phyloP scores from a whole-genome alignment of 768 basidiomycete species.

The Rhizopogon salebrosus region DNA sequence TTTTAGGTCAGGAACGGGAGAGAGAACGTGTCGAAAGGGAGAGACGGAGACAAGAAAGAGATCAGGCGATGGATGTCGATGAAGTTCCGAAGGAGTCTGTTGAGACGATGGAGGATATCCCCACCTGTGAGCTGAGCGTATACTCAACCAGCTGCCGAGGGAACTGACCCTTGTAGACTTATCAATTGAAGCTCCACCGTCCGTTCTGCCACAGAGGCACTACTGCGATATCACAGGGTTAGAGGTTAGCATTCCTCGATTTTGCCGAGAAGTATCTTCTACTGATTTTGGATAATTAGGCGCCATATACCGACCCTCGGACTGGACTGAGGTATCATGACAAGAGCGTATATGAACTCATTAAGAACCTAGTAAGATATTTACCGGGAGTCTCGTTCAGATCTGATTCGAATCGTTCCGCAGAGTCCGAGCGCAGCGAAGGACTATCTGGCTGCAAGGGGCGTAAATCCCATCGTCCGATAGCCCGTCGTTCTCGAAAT shows the following conservation, averaged over 20 bases:
- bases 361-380: slow-evolving; percentile 62
- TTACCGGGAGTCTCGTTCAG: no score
- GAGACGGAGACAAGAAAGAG: slow-evolving; percentile 42
- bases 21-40: slow-evolving; percentile 68
- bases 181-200: slow-evolving; percentile 83
- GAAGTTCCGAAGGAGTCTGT: slow-evolving; percentile 19
- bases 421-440: slow-evolving; percentile 70
- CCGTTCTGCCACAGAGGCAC: slow-evolving; percentile 66
- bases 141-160: background rate
- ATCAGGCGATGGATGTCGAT: slow-evolving; percentile 53
- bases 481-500: slow-evolving; percentile 11
- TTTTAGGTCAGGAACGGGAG: slow-evolving; percentile 75
- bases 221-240: slow-evolving; percentile 87
- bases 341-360: slow-evolving; percentile 80
- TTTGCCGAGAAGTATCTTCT: background rate
- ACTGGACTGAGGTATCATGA: slow-evolving; percentile 80
- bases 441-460: slow-evolving; percentile 62
- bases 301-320: slow-evolving; percentile 78
- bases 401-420: background rate
- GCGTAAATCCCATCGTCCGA: slow-evolving; percentile 46
- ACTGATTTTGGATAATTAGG: slow-evolving; percentile 33
- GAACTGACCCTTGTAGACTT: slow-evolving; percentile 41
- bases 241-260: slow-evolving; percentile 40
- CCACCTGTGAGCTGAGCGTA: slow-evolving; percentile 52
- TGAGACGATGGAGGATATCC: slow-evolving; percentile 50